These are phyloP conservation scores for Niebla homalea DNA, from an alignment of 495 filamentous ascomycete species.

Conservation along the genomic window DNA sequence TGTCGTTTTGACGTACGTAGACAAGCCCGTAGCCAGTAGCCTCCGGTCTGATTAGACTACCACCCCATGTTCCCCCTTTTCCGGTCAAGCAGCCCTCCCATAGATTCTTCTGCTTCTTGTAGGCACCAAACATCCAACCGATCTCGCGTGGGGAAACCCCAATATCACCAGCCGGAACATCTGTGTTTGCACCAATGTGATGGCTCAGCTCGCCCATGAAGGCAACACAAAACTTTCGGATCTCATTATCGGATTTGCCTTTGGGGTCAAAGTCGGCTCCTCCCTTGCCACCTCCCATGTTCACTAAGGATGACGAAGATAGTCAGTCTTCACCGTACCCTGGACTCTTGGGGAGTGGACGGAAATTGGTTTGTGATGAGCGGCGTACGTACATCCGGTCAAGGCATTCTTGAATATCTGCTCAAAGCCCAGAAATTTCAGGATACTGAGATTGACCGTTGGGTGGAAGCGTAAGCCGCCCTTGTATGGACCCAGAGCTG, in stretches of 20 bases:
- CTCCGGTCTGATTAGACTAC: constrained; percentile 88
- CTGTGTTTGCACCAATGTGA: constrained; percentile 93
- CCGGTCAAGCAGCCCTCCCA: constrained; percentile 96
- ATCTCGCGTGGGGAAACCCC: constrained; percentile 83
- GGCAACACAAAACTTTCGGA: constrained; percentile 88
- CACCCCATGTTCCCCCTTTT: constrained; percentile 88
- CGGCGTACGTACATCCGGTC: constrained; percentile 63
- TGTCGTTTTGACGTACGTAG: constrained; percentile 40
- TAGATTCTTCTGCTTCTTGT: constrained; percentile 73
- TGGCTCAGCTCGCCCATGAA: constrained; percentile 93
- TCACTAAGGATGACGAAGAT: constrained; percentile 39
- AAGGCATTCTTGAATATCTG: constrained; percentile 99
- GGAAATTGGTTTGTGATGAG: not conserved
- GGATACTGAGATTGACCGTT: constrained; percentile 88
- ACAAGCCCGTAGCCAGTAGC: constrained; percentile 94
- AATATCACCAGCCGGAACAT: constrained; percentile 92
- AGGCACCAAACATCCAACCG: constrained; percentile 90
- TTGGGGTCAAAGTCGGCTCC: constrained; percentile 99
- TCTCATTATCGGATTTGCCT: constrained; percentile 94
- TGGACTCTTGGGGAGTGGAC: not conserved
- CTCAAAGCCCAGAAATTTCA: constrained; percentile 98
- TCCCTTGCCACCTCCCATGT: constrained; percentile 97
- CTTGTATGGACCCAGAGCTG: constrained; percentile 95
- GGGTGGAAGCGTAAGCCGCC: constrained; percentile 94
- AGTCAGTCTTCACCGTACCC: constrained; percentile 11